These are phyloP conservation scores for Gossypium raimondii DNA, from an alignment of 345 rosid species.

Conservation along the genomic window DNA sequence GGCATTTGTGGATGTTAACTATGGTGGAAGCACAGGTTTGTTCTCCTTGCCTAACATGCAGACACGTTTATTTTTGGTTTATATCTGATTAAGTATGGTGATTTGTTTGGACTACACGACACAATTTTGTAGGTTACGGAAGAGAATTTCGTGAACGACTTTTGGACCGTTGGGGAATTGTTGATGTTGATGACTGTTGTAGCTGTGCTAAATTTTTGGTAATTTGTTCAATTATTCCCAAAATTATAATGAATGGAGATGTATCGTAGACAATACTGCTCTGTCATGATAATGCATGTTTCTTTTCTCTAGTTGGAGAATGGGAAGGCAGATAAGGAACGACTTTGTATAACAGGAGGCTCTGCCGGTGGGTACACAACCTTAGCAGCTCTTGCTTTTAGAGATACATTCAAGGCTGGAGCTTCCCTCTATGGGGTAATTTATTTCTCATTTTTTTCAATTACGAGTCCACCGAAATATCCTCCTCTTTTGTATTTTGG, in stretches of 20 bases:
- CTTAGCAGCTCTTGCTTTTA: slow-evolving; percentile 89
- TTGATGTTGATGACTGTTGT: slow-evolving; percentile 94
- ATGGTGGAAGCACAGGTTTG: slow-evolving; percentile 99
- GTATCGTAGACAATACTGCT: not conserved
- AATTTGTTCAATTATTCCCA: slow-evolving; percentile 15
- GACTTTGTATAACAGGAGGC: slow-evolving; percentile 93
- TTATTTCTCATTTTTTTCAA: not conserved
- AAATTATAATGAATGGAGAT: slow-evolving; percentile 6
- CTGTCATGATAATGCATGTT: slow-evolving; percentile 8
- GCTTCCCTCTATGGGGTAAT: slow-evolving; percentile 80
- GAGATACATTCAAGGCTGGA: slow-evolving; percentile 83
- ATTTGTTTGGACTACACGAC: slow-evolving; percentile 13
- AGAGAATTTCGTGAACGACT: slow-evolving; percentile 91
- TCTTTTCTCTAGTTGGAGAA: slow-evolving; percentile 55
- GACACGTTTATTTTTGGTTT: not conserved
- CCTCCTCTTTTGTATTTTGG: not conserved
- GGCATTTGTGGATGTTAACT: slow-evolving; percentile 94
- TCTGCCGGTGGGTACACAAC: slow-evolving; percentile 98
- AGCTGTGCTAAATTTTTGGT: slow-evolving; percentile 91
- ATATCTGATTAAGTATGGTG: not conserved
- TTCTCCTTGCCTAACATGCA: slow-evolving; percentile 17
- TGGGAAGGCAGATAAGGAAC: slow-evolving; percentile 65
- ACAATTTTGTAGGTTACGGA: slow-evolving; percentile 69
- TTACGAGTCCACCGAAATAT: not conserved
- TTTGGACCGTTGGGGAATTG: slow-evolving; percentile 75